Evolutionary conservation across 768 basidiomycete genomes (phyloP), one percentile per base, ranked within the genome.

Genomic region (Russula griseocarnosa): DNA sequence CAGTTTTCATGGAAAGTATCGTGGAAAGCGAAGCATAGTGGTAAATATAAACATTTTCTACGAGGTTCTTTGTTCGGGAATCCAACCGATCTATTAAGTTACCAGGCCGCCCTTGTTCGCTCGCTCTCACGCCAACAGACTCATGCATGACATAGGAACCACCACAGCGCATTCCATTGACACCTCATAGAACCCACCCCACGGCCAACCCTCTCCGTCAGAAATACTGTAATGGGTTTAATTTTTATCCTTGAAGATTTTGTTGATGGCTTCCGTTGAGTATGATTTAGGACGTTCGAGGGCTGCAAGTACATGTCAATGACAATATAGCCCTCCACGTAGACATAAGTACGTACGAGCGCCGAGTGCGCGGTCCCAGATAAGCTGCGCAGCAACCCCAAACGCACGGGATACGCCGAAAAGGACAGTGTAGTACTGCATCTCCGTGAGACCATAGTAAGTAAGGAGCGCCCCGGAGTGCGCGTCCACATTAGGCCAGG

Each of bases 361-460:
- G 78, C 91, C 91, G 70, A 92, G 86, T 18, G 91, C 92, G 74
- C 92, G 90, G 72, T 94, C 92, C 93, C 93, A 94, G 69, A 94
- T 92, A 67, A 93, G 80, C 72, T 94, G 93, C 36, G 92, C 86
- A 60, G 89, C 84, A 61, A 93, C 92, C 78, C 91, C 91, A 69
- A 93, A 91, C 20, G 91, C 93, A 73, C 93, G 89, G n/a, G 92
- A 95, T 9, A 97, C 91, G 79, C 94, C 94, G 76, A 97, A 97
- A 65, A 97, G 81, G 61, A 98, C 96, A 69, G 95, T 98, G 80
- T 98, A 98, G 82, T 90, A 98, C 73, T 92, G 84, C 88, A 95
- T 94, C 76, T 95, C 86, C 67, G 82, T 84, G 60, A 96, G 78
- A 55, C 92, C 92, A 71, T 94, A 94, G 77, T 94, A 79, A 32